These are phyloP conservation scores for Aspergillus avenaceus DNA, from an alignment of 495 filamentous ascomycete genomes.

Conservation along the genomic window DNA sequence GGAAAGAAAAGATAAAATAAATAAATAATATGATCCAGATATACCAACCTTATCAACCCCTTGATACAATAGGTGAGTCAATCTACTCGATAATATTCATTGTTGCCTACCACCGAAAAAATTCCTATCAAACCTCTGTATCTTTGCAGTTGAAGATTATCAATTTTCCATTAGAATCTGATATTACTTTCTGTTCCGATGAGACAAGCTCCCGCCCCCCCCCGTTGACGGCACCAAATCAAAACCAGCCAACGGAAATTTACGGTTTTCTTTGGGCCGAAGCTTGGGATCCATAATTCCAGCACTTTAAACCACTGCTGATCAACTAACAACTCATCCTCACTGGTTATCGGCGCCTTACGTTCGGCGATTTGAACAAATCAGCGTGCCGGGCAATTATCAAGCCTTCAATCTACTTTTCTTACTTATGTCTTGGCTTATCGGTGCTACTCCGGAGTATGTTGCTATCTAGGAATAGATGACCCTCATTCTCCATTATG, in stretches of 20 bases:
- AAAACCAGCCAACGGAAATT: background rate
- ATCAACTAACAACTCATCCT: background rate
- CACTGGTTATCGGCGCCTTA: conserved; percentile 6
- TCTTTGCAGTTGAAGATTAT: background rate
- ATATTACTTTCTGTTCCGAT: conserved; percentile 1
- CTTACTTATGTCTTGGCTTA: background rate
- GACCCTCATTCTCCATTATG: conserved; percentile 29
- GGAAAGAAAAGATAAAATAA: no score
- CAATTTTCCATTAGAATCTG: background rate
- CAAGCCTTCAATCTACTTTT: background rate
- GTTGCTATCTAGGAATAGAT: background rate
- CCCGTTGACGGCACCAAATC: background rate
- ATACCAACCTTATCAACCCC: background rate
- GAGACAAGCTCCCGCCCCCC: background rate
- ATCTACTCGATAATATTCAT: background rate
- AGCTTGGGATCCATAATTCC: background rate
- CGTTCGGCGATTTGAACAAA: conserved; percentile 5
- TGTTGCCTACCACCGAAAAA: no score
- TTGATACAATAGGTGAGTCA: background rate
- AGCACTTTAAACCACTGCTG: background rate
- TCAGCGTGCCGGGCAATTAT: background rate
- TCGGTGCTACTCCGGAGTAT: background rate
- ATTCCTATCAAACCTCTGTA: no score
- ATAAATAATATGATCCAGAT: no score
- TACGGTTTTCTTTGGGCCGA: background rate